phyloP scores from a whole-genome alignment of 768 basidiomycete species.

The Cystofilobasidium bisporidii region DNA sequence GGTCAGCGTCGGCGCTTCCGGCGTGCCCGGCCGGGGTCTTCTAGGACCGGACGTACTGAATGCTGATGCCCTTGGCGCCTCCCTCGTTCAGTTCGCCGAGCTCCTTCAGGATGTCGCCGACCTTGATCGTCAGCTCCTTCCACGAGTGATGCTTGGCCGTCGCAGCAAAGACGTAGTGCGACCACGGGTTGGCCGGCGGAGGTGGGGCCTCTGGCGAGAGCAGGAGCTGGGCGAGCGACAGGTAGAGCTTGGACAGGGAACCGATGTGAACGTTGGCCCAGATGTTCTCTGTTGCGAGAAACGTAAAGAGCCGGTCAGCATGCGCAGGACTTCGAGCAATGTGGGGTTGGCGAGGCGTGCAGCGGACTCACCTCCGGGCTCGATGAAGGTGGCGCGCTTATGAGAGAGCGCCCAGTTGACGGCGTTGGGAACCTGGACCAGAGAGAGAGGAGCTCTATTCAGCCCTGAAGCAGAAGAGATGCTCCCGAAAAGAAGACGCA shows the following conservation, averaged over 20 bases:
- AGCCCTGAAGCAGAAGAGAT: too few relatives aligned
- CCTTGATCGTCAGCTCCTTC: constrained; percentile 9
- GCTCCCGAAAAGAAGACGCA: too few relatives aligned
- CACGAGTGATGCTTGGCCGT: not conserved
- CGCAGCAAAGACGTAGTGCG: constrained; percentile 24
- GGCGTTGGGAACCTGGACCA: constrained; percentile 18
- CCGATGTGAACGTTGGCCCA: constrained; percentile 20
- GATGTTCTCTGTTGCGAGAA: constrained; percentile 6
- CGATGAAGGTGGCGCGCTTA: constrained; percentile 10
- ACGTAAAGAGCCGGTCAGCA: too few relatives aligned
- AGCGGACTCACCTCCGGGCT: not conserved
- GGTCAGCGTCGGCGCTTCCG: not conserved
- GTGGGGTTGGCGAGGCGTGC: not conserved
- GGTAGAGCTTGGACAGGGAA: constrained; percentile 15
- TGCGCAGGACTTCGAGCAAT: too few relatives aligned
- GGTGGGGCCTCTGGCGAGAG: constrained; percentile 17
- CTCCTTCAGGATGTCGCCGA: constrained; percentile 17
- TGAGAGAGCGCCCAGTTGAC: constrained; percentile 8
- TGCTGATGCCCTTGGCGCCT: not conserved
- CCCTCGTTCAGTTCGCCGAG: constrained; percentile 13
- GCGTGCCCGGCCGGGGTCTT: too few relatives aligned
- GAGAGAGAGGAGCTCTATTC: too few relatives aligned
- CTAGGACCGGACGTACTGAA: not conserved
- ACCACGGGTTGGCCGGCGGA: constrained; percentile 8
- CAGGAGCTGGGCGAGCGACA: constrained; percentile 13